Evolutionary conservation across 2,329 filamentous ascomycete species (phyloP).

Genomic region (Thelonectria discophora): DNA sequence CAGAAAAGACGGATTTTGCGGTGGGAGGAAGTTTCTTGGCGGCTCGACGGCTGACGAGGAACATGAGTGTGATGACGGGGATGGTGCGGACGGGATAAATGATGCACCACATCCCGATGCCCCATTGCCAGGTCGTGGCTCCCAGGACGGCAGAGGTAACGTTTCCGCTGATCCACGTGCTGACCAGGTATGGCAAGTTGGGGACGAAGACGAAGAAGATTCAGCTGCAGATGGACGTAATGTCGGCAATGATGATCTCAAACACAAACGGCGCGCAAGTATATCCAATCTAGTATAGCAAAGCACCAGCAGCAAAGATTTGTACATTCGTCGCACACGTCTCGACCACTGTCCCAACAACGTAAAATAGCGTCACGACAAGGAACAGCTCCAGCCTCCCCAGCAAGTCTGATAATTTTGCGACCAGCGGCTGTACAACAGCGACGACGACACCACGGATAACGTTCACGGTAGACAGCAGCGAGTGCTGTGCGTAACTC

Average conservation of each 20-base stretch:
- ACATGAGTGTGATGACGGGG: constrained; percentile 62
- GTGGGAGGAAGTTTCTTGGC: constrained; percentile 46
- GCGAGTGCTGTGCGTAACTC: constrained; percentile 50
- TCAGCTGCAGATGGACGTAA: constrained; percentile 66
- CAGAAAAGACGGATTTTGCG: background rate
- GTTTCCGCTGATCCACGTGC: constrained; percentile 64
- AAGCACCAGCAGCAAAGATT: constrained; percentile 62
- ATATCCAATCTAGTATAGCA: constrained; percentile 68
- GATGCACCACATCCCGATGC: constrained; percentile 68
- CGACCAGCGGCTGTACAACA: constrained; percentile 50
- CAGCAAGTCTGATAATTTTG: constrained; percentile 69
- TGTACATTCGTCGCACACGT: constrained; percentile 63
- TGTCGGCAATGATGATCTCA: constrained; percentile 72
- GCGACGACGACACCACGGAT: constrained; percentile 53
- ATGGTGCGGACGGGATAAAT: constrained; percentile 65
- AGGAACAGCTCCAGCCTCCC: constrained; percentile 68
- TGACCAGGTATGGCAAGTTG: constrained; percentile 67
- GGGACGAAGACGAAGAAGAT: constrained; percentile 67
- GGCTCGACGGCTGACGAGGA: constrained; percentile 60
- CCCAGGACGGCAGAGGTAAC: constrained; percentile 50
- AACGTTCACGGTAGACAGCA: constrained; percentile 56
- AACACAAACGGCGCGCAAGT: constrained; percentile 68
- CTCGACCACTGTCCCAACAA: constrained; percentile 66
- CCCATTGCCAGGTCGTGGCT: constrained; percentile 65
- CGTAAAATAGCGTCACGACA: constrained; percentile 62